Evolutionary conservation across 345 rosid genomes (phyloP).

Genomic region (Lepidium africanum): DNA sequence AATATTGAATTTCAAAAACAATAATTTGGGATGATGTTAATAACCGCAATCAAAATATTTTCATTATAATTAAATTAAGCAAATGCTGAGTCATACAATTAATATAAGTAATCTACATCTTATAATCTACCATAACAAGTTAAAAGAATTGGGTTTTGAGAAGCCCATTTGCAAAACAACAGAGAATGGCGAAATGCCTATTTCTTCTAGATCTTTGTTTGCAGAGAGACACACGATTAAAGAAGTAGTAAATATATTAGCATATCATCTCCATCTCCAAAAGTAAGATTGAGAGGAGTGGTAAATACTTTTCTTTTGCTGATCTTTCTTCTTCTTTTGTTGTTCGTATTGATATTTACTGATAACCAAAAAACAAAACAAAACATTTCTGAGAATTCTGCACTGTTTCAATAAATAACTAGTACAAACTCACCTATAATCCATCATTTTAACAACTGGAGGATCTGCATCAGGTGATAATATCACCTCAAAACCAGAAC

Average conservation of each 20-base stretch:
- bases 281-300: conserved; percentile 19
- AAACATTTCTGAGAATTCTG: background rate
- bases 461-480: conserved; percentile 93
- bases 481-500: conserved; percentile 50
- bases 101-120: no score
- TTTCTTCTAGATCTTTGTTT: no score
- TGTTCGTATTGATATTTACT: conserved; percentile 81
- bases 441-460: conserved; percentile 88
- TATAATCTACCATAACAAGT: no score
- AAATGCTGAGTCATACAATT: no score
- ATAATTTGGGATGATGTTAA: no score
- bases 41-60: no score
- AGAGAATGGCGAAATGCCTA: no score
- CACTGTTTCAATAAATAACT: background rate
- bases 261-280: conserved; percentile 5
- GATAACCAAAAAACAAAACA: conserved; percentile 7
- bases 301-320: conserved; percentile 79
- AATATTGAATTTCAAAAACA: no score
- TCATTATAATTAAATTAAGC: no score
- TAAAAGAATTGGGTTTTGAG: no score
- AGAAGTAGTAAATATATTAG: background rate
- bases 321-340: conserved; percentile 74
- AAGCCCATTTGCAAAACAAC: no score
- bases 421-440: conserved; percentile 46
- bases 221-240: no score